Base-by-base conservation (phyloP, 345 rosid genomes). In the Lumnitzera racemosa region DNA sequence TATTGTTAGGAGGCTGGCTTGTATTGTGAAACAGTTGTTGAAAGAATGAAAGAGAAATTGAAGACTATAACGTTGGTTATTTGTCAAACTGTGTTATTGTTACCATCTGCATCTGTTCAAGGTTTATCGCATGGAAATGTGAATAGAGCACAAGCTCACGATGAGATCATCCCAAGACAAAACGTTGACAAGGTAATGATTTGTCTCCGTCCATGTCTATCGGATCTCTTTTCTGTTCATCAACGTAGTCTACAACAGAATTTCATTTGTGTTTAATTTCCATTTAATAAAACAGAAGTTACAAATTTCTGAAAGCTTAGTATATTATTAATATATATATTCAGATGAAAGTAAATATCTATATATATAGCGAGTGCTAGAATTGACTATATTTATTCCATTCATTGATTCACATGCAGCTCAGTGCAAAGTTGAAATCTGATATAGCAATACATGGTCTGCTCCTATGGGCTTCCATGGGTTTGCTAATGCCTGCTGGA, bases 381-480 rank as follows among this genome's bases (percentile, higher is more conserved):
- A 20, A 20, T 20, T 20, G 20, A 1, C 20, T 20, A 1, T 20
- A 20, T 20, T 20, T 20, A 20, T 0, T 20, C 20, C 20, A 20
- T 20, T 20, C 20, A 20, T 20, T 20, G 20, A 20, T 29, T 6
- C 7, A 6, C 7, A 29, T 65, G 72, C 74, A 82, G 81, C 20
- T 69, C 68, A 75, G 75, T 69, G 69, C 82, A 49, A 72, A 80
- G 76, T 68, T 75, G 74, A 64, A 52, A 65, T 70, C 74, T n/a
- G 76, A 82, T 36, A 75, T 89, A 29, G 62, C 79, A 15, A 61
- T 87, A 53, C 98, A 91, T 72, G 98, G 98, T 2, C 47, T 89
- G 55, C 83, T 89, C 24, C 81, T 81, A 8, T 91, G 98, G 98
- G 78, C 71, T 49, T 80, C 98, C 15, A 72, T 91, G 84, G 96